These are phyloP conservation scores for Aspergillus terreus DNA, from an alignment of 2,329 filamentous ascomycete genomes.

Conservation along the genomic window DNA sequence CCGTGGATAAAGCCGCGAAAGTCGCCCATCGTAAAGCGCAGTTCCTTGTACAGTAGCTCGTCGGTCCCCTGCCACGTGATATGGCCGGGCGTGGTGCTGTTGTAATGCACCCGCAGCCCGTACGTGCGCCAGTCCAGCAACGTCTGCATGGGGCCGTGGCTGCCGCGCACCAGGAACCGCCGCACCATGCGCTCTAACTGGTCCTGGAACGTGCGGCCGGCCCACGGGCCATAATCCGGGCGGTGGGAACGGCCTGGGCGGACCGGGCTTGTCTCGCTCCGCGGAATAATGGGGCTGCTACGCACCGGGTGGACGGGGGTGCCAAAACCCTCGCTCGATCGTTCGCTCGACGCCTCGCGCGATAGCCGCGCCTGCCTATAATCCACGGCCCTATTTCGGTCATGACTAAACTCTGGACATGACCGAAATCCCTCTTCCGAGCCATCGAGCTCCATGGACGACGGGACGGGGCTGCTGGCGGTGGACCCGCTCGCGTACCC, in stretches of 20 bases:
- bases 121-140: conserved; percentile 3
- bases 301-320: not conserved
- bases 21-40: conserved; percentile 5
- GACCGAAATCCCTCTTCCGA: too few species aligned
- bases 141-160: conserved; percentile 1
- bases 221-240: not conserved
- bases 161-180: conserved; percentile 3
- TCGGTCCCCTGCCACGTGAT: not conserved
- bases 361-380: too few species aligned
- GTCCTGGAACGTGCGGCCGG: not conserved
- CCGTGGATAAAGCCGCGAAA: conserved; percentile 4
- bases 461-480: not conserved
- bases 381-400: too few species aligned
- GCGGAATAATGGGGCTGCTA: not conserved
- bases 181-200: not conserved
- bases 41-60: conserved; percentile 1
- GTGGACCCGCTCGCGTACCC: not conserved
- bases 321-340: not conserved
- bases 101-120: conserved; percentile 9
- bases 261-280: too few species aligned
- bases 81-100: not conserved
- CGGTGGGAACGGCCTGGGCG: not conserved
- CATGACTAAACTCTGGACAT: too few species aligned
- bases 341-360: too few species aligned
- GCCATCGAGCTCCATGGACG: too few species aligned